Evolutionary conservation across 176 grass and related monocot species (phyloP), one percentile per base, ranked within the genome.

Genomic region (Canna indica): DNA sequence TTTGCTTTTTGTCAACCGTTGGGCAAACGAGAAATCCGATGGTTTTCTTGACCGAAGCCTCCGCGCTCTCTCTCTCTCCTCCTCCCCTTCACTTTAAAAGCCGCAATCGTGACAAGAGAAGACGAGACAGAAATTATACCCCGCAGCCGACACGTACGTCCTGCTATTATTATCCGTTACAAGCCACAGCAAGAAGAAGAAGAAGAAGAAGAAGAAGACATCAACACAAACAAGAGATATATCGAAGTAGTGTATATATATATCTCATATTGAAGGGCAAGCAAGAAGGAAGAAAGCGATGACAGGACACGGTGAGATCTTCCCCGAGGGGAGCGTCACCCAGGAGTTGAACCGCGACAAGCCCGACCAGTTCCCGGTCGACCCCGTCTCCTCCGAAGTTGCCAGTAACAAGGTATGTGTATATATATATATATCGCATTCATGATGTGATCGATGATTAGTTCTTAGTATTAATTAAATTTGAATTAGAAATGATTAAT

Each of bases 381-480:
- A 69, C 15, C 48, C 75, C 17, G 36, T 45, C 75, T 59, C 75
- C 48, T 31, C 48, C 18, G 35, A 69, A 22, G 62, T 42, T 24
- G 47, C 63, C 33, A 45, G 45, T 0, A 34, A 57, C 66, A 13
- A 61, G 20, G 26, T 1, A 34, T 3, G n/a, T 14, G 14, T 32
- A 33, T 15, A 1, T 18, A 18, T 12, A 3, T 14, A 32, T 20
- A 39, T 7, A 8, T 25, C n/a, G 36, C 48, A 34, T 11, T 7
- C 7, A 29, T 15, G 39, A 31, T 47, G 9, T 15, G 22, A 42
- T 9, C 14, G 2, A 24, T 33, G 3, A 33, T 22, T 11, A 39
- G 3, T 39, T 8, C 36, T 39, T 39, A 1, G 5, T 44, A 7
- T 44, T 44, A 44, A 44, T 44, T 38, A n/a, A n/a, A n/a, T n/a